Evolutionary conservation across 306 rosid species (phyloP), one percentile per base, ranked within the genome.

Genomic region (Vachellia pachyceras): DNA sequence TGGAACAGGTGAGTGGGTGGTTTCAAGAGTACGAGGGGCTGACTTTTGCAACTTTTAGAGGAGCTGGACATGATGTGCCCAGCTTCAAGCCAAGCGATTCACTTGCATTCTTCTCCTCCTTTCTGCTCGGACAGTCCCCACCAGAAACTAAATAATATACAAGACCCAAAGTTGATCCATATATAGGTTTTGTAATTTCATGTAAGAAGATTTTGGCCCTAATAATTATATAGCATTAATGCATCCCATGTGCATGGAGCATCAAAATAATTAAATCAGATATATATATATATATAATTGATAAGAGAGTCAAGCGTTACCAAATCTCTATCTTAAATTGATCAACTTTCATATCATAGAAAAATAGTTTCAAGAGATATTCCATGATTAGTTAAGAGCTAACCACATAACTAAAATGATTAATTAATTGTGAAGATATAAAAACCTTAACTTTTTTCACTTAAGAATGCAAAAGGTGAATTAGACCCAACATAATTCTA

Each of bases 11-110:
- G 4, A 94, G 98, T 84, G 98, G 98, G 9, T 94, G 97, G 98
- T 87, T 75, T 81, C 97, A 94, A 86, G 97, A 92, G 82, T 94
- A 92, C 22, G 60, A 84, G 20, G 98, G 98, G 23, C 88, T 94
- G n/a, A 92, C 97, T 2, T 94, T 94, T 88, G 98, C 98, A 3
- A 94, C 97, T 68, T 94, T 94, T 61, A 69, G 98, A 65, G 98
- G 98, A 68, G 97, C 98, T 50, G 98, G 98, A 7, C 97, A 94
- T 89, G 97, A 93, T 13, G 97, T 94, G 60, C 98, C 98, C 2
- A 85, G 90, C 80, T 94, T 94, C 83, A 91, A 92, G 86, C 97
- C 97, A 77, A 90, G 92, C 91, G 85, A 84, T 82, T 91, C 98
- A 5, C 76, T 94, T 44, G 88, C 93, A 4, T 85, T 94, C 65